Evolutionary conservation across 2,329 filamentous ascomycete genomes (phyloP), one percentile per base, ranked within the genome.

Genomic region (Fusarium guadeloupense): DNA sequence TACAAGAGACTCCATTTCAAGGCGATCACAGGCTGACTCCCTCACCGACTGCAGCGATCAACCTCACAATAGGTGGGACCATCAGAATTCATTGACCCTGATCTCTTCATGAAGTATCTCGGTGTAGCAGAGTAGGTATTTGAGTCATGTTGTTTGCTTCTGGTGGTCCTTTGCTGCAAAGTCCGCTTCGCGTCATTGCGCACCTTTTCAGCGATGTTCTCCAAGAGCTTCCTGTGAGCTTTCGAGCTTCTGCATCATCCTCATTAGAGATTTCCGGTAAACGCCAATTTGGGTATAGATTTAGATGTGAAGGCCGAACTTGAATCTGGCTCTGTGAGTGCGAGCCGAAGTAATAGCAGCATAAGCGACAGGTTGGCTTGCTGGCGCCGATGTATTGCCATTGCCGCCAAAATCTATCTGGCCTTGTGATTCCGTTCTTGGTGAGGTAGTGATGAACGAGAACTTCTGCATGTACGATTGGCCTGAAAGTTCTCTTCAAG

Each of bases 291-390:
- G 47, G 26, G 51, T 77, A 77, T 1, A 77, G 42, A 9, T 77
- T 78, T 4, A 60, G 17, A 42, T 77, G 76, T 6, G 70, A 46
- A 3, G 59, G 26, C 4, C 72, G 66, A 5, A 74, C 61, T n/a
- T n/a, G n/a, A n/a, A 4, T 47, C 20, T 4, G 66, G 48, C n/a
- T 72, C 66, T 1, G 57, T 54, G 0, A 46, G 41, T 2, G 31
- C 16, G n/a, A n/a, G 0, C 34, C 19, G 16, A 77, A 73, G 25
- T 76, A 77, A 21, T 70, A 68, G 2, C 64, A 20, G 20, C 76
- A 78, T 3, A 77, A 68, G 0, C 68, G 61, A 35, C 76, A 77
- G 0, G 72, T 71, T 0, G 73, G 74, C 53, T 77, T 77, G 66
- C 73, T 76, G 21, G 62, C 62, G 7, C 72, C 75, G 8, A 78